Evolutionary conservation across 305 asterid genomes (phyloP).

Genomic region (Plantago lanceolata): DNA sequence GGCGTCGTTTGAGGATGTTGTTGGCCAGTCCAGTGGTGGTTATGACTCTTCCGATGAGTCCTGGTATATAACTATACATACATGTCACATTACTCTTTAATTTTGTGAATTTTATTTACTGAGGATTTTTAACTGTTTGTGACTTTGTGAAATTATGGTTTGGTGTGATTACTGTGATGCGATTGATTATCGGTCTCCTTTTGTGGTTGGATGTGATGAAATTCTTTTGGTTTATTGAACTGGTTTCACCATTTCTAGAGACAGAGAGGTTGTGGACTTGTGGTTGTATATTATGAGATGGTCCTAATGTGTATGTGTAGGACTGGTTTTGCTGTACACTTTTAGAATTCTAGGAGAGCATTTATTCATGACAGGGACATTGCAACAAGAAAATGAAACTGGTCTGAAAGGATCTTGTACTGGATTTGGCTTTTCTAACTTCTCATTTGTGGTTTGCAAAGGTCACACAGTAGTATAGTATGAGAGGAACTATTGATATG

Average conservation of each 20-base stretch:
- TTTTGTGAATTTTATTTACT: too few relatives aligned
- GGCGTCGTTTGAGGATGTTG: constrained; percentile 52
- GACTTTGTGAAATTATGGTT: neutral
- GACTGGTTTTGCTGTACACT: neutral
- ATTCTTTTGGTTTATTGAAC: neutral
- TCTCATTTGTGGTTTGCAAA: constrained; percentile 8
- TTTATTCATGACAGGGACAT: constrained; percentile 6
- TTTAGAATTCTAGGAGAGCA: neutral
- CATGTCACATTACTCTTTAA: neutral
- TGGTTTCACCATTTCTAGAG: neutral
- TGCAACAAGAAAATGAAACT: neutral
- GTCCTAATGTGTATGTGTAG: neutral
- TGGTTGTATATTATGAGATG: neutral
- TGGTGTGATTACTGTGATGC: neutral
- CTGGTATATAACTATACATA: constrained; percentile 36
- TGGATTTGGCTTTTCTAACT: constrained; percentile 8
- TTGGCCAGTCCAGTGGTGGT: constrained; percentile 43
- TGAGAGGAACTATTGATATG: neutral
- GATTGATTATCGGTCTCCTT: neutral
- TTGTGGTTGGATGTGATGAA: neutral
- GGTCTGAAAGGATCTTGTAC: constrained; percentile 18
- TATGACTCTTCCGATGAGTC: constrained; percentile 65
- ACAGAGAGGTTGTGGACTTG: neutral
- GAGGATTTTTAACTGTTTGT: neutral
- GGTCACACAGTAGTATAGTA: neutral